These are phyloP conservation scores for Cladosporium sp. DNA, from an alignment of 2,329 filamentous ascomycete genomes.

Conservation along the genomic window DNA sequence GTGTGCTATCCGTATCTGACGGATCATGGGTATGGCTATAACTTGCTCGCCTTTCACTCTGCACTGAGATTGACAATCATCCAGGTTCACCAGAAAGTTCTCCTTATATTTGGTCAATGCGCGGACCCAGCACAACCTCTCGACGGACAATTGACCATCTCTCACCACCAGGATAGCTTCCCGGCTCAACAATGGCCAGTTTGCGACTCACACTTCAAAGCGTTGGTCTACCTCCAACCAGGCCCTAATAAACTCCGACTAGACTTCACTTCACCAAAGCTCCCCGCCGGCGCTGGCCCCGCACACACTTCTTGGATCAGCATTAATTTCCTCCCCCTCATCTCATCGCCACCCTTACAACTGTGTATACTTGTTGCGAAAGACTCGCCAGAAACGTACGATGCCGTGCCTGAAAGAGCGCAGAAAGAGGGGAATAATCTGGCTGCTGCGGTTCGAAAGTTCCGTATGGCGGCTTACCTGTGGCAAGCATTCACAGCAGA, in stretches of 20 bases:
- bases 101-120: slow-evolving; percentile 76
- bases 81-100: slow-evolving; percentile 86
- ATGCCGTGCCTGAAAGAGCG: slow-evolving; percentile 70
- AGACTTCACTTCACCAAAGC: slow-evolving; percentile 78
- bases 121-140: slow-evolving; percentile 67
- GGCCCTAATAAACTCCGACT: slow-evolving; percentile 85
- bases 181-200: slow-evolving; percentile 84
- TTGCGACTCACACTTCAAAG: slow-evolving; percentile 85
- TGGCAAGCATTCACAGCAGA: slow-evolving; percentile 98
- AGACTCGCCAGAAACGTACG: slow-evolving; percentile 82
- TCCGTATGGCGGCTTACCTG: slow-evolving; percentile 89
- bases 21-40: slow-evolving; percentile 73
- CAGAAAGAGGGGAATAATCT: slow-evolving; percentile 79
- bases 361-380: slow-evolving; percentile 82
- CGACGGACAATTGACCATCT: slow-evolving; percentile 76
- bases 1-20: slow-evolving; percentile 72
- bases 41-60: neutral
- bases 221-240: slow-evolving; percentile 81
- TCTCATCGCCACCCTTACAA: slow-evolving; percentile 76
- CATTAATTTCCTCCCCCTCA: slow-evolving; percentile 80
- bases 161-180: slow-evolving; percentile 79
- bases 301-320: slow-evolving; percentile 76
- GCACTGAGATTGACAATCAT: slow-evolving; percentile 14
- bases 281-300: slow-evolving; percentile 64
- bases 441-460: slow-evolving; percentile 79